Evolutionary conservation across 441 rosid genomes (phyloP), one percentile per base, ranked within the genome.

Genomic region (Rhodomyrtus psidioides): DNA sequence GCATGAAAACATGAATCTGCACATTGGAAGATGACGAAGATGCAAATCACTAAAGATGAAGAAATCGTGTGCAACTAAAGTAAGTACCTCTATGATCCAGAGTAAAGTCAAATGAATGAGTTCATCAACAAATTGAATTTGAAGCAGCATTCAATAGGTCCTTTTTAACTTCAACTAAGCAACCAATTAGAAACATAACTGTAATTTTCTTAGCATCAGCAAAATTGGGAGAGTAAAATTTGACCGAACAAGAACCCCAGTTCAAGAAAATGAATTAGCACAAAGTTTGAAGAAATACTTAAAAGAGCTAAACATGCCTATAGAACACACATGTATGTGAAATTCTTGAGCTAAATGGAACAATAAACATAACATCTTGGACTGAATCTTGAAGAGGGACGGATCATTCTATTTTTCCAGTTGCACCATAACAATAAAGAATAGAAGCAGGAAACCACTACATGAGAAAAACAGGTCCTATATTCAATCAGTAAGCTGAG

Each of bases 261-360:
- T 70, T 70, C 79, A 70, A 70, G 79, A 70, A 21, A 70, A 39
- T 70, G 24, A 39, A 70, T 39, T 70, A 34, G 49, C 79, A 34
- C 49, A 70, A 70, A 34, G 49, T 21, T 34, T 34, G 79, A 70
- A 70, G n/a, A 70, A 70, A 70, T 70, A 70, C 49, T 70, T 21
- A 65, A 9, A 87, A 90, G 62, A 87, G 85, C 56, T 65, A 60
- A 75, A 82, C 55, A 26, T 55, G 55, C 39, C 83, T 27, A 56
- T n/a, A 42, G 46, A 57, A 44, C 49, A 27, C 57, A 51, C 44
- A 9, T 4, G 13, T 27, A 9, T 28, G 57, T 17, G 46, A 53
- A 79, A 75, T 79, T 46, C 86, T 75, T 23, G 53, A 44, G 58
- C 75, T 7, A 70, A 70, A 70, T 39, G 49, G 79, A 39, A 39